phyloP scores from a whole-genome alignment of 257 asterid genomes.

The Solanum clarkiae region DNA sequence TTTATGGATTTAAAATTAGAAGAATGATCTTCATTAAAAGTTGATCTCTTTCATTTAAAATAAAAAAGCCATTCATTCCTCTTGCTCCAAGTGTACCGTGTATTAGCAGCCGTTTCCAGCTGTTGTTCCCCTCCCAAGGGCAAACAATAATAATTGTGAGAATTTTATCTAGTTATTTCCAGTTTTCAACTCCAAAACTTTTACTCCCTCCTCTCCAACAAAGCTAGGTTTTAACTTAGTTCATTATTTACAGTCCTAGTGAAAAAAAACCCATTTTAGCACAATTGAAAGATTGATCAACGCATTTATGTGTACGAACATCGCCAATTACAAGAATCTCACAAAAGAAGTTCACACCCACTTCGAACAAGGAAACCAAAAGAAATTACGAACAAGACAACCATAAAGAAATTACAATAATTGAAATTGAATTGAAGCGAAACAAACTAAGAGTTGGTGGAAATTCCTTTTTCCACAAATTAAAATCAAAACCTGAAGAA shows the following conservation, averaged over 20 bases:
- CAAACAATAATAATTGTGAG: neutral
- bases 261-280: neutral
- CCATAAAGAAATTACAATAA: neutral
- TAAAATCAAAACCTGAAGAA: slow-evolving; percentile 31
- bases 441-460: neutral
- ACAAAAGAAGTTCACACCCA: neutral
- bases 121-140: neutral
- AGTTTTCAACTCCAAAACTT: neutral
- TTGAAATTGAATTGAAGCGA: neutral
- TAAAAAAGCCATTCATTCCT: neutral
- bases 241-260: neutral
- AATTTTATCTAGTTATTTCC: neutral
- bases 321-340: neutral
- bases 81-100: no score
- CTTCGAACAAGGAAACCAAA: neutral
- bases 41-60: neutral
- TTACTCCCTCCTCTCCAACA: neutral
- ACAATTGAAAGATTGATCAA: neutral
- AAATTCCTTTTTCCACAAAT: no score
- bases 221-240: neutral
- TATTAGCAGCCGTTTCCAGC: no score
- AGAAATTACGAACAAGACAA: neutral
- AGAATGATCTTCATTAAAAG: neutral
- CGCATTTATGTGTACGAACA: neutral
- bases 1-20: neutral